These are phyloP conservation scores for Orbilia javanica DNA, from an alignment of 2,329 filamentous ascomycete genomes.

Conservation along the genomic window DNA sequence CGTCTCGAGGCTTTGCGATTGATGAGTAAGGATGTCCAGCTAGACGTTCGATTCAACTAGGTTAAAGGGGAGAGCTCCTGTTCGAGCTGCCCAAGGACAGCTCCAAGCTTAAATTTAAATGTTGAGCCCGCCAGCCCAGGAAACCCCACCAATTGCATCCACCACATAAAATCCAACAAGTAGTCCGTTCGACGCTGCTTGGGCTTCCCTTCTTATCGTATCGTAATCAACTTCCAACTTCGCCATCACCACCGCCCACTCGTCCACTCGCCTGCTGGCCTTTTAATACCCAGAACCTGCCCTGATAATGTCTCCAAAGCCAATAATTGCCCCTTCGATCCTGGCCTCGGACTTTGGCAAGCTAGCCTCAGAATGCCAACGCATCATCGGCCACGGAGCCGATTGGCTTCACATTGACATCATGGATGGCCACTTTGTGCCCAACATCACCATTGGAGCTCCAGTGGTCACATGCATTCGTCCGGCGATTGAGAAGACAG, in stretches of 20 bases:
- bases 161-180: slow-evolving; percentile 37
- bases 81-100: slow-evolving; percentile 10
- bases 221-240: neutral
- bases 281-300: neutral
- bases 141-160: slow-evolving; percentile 34
- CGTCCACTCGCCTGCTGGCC: neutral
- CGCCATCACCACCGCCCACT: neutral
- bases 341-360: slow-evolving; percentile 94
- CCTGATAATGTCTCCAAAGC: slow-evolving; percentile 82
- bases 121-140: neutral
- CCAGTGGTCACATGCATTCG: slow-evolving; percentile 96
- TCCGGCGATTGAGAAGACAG: slow-evolving; percentile 82
- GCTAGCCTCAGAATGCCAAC: slow-evolving; percentile 85
- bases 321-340: slow-evolving; percentile 98
- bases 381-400: slow-evolving; percentile 86
- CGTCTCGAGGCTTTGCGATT: slow-evolving; percentile 17
- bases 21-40: slow-evolving; percentile 1
- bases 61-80: slow-evolving; percentile 4
- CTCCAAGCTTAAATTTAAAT: slow-evolving; percentile 27
- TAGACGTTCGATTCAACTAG: too few species aligned
- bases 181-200: neutral
- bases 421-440: slow-evolving; percentile 97
- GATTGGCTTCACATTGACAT: slow-evolving; percentile 98
- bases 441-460: slow-evolving; percentile 96
- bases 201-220: neutral